Base-by-base conservation (phyloP, 2,329 filamentous ascomycete species). In the Claviceps pazoutovae region DNA sequence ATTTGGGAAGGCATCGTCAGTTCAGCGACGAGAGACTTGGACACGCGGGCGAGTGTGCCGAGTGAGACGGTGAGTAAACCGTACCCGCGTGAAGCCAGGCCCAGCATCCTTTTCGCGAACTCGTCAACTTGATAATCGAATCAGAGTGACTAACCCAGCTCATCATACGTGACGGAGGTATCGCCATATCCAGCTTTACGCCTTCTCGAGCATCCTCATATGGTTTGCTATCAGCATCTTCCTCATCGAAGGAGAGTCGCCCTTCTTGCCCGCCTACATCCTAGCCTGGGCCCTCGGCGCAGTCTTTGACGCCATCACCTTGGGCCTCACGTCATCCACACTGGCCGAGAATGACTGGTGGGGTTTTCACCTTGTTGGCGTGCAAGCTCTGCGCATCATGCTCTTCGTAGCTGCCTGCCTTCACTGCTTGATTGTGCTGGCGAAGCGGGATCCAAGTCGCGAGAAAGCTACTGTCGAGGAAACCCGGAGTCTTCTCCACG, bases 181-280 rank as follows among this genome's bases (percentile, higher is more conserved):
- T 11, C 30, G 9, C 39, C n/a, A 4, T 42, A 17, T 4, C n/a
- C 7, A 48, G 46, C 17, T 52, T 4, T 55, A 55, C 36, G 46
- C 42, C 7, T 45, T 54, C 41, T 45, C 52, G 8, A 38, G 48
- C 2, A 52, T 55, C 2, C 50, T 55, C 14, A n/a, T 51, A 11
- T 55, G 54, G 54, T 46, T 49, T 3, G 45, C 34, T 4, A 45
- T 55, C 16, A 49, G 54, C 52, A 16, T 55, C 43, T 46, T 50
- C 21, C 52, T 55, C 4, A 30, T 50, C 21, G 54, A 55, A 45
- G 50, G 46, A 8, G 47, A 37, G 8, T 47, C 47, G 21, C 54
- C 54, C 1, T 52, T 42, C 17, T 55, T 52, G 54, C 54, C 54
- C 5, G 52, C 54, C 37, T 52, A 55, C 44, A 17, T 55, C 4